Evolutionary conservation across 106 monocot species (phyloP), one percentile per base, ranked within the genome.

Genomic region (Ottelia alismoides): DNA sequence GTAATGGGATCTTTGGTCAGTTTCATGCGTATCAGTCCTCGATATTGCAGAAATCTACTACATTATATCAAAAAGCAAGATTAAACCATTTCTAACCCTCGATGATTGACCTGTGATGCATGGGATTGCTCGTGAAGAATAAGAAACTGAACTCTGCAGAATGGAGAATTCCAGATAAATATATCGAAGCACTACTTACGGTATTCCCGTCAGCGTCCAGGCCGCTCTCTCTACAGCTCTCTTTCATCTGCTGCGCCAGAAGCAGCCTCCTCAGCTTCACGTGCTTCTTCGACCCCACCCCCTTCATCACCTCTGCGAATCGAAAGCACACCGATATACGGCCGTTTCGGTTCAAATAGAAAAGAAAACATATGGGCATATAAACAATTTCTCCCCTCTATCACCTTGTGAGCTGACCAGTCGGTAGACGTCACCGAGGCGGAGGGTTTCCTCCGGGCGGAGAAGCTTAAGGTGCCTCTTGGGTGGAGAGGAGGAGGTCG

Each of bases 281-380:
- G 27, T 65, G 76, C 55, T 61, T 70, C 60, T 65, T 76, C 22
- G 71, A 60, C 11, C 60, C 54, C 47, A 76, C 61, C 65, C 71
- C 76, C 31, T 65, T 66, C 61, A 76, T 20, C n/a, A 76, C 76
- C 59, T 76, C 76, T 76, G 31, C 20, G 53, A 31, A 51, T 2
- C 16, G 1, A 29, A 31, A 47, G 21, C 45, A 47, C 17, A 10
- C 7, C 25, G 24, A 17, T 24, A n/a, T n/a, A 22, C 24, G 30
- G 30, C 5, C 17, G 28, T 7, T 10, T 25, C 11, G 20, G 57
- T 4, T 18, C 20, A 30, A 57, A 57, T 30, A 28, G 14, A 28
- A 28, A 10, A 5, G 19, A 18, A 28, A 0, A 25, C 5, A 3
- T 27, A 55, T 5, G 17, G 29, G 9, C 19, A 16, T 6, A 10